Percentiles rank a stretch among this genome's conserved stretches.
Evolutionary conservation across 1,284 basidiomycete genomes (phyloP).

Genomic region (Psilocybe mexicana): DNA sequence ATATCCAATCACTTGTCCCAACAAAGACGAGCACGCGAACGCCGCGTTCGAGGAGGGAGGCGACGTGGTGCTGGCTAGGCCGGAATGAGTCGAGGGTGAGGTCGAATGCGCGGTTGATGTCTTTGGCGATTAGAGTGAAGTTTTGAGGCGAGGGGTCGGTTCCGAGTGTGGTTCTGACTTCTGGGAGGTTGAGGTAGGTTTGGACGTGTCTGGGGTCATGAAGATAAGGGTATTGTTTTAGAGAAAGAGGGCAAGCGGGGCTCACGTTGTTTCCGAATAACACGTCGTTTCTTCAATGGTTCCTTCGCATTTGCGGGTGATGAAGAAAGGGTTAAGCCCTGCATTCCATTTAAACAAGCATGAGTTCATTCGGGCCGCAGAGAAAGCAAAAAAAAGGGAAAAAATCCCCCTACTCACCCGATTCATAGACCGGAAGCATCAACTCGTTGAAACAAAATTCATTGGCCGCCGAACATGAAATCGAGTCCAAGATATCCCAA

Average conservation of each 20-base stretch:
- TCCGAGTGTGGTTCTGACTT: constrained; percentile 56
- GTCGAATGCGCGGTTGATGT: constrained; percentile 44
- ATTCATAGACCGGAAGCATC: constrained; percentile 30
- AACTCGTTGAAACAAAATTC: constrained; percentile 46
- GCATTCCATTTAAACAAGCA: too few species aligned
- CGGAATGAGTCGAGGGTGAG: constrained; percentile 41
- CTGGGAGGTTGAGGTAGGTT: constrained; percentile 55
- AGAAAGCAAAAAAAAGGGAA: too few species aligned
- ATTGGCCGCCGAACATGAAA: constrained; percentile 51
- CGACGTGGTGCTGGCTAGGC: constrained; percentile 56
- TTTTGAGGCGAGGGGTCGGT: constrained; percentile 43
- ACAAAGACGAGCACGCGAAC: constrained; percentile 76
- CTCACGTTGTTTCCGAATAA: constrained; percentile 49
- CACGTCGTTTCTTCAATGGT: constrained; percentile 39
- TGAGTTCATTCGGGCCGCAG: too few species aligned
- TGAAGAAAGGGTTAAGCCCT: constrained; percentile 60
- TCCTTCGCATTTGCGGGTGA: constrained; percentile 59
- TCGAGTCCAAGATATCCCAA: constrained; percentile 48
- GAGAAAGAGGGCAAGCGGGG: neutral
- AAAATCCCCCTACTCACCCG: too few species aligned
- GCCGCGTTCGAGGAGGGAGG: constrained; percentile 73
- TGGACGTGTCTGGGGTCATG: constrained; percentile 42
- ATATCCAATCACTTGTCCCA: constrained; percentile 73
- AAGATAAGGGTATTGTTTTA: neutral
- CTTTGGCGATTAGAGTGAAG: constrained; percentile 21